These are phyloP conservation scores for Boletus tomentosulus DNA, from an alignment of 768 basidiomycete genomes.

Conservation along the genomic window DNA sequence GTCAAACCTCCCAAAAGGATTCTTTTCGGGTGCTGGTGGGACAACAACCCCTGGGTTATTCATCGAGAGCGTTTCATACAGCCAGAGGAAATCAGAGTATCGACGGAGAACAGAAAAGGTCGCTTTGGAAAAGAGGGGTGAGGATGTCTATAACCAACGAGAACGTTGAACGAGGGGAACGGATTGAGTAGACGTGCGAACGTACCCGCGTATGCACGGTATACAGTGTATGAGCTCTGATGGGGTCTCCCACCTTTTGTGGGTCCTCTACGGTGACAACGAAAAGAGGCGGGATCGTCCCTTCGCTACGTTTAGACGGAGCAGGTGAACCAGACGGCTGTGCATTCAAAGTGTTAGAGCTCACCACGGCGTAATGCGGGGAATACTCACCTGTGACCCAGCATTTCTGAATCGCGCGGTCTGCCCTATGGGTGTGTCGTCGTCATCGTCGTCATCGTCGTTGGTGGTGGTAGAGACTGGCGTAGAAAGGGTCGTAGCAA, in stretches of 20 bases:
- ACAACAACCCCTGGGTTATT: slow-evolving; percentile 98
- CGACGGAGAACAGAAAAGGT: slow-evolving; percentile 93
- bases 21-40: slow-evolving; percentile 95
- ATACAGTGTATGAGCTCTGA: slow-evolving; percentile 92
- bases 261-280: slow-evolving; percentile 93
- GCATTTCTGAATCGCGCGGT: slow-evolving; percentile 30
- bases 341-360: background rate
- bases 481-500: slow-evolving; percentile 18
- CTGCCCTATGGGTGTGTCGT: slow-evolving; percentile 64
- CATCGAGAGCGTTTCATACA: slow-evolving; percentile 79
- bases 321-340: slow-evolving; percentile 17
- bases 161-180: background rate
- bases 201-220: slow-evolving; percentile 87
- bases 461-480: slow-evolving; percentile 19
- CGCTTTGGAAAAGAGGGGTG: slow-evolving; percentile 76
- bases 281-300: slow-evolving; percentile 66
- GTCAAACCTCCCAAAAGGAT: slow-evolving; percentile 88
- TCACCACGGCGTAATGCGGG: background rate
- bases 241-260: slow-evolving; percentile 94
- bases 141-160: slow-evolving; percentile 60
- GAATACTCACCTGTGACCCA: slow-evolving; percentile 20
- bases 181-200: background rate
- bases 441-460: slow-evolving; percentile 59
- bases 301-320: slow-evolving; percentile 30
- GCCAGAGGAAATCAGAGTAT: slow-evolving; percentile 97